Percentiles rank a stretch among this genome's conserved stretches.
Conservation (phyloP, 148 eudicot species). For the Tetragonia tetragonoides region DNA sequence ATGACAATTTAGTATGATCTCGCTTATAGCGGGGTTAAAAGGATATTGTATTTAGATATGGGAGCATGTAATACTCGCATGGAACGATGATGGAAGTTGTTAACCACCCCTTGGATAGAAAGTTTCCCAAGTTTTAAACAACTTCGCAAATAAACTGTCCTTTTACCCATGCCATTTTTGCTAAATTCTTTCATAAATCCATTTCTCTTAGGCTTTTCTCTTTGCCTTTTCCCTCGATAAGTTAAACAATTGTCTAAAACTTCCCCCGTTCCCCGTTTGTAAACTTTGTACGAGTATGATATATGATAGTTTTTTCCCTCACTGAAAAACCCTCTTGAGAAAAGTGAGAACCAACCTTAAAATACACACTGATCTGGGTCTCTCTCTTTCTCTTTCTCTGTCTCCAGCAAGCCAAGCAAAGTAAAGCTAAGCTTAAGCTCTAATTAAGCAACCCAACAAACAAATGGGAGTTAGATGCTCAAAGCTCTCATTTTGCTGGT, state of each 20-base stretch:
- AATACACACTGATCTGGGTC: slow-evolving; percentile 15
- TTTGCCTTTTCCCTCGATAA: slow-evolving; percentile 3
- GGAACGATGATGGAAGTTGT: no score
- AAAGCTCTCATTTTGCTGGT: slow-evolving; percentile 54
- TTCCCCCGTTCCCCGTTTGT: no score
- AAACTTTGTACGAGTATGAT: neutral
- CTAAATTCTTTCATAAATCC: neutral
- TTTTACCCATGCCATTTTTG: neutral
- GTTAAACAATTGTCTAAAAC: neutral
- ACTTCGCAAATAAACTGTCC: slow-evolving; percentile 1
- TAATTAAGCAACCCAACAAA: neutral
- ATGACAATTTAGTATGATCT: no score
- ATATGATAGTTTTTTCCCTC: neutral
- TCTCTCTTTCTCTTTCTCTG: slow-evolving; percentile 8
- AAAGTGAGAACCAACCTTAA: slow-evolving; percentile 21
- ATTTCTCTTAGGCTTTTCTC: neutral
- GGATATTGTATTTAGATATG: no score
- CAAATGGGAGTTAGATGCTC: slow-evolving; percentile 76
- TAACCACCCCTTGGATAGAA: neutral
- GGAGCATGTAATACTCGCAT: no score
- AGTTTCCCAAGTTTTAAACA: slow-evolving; percentile 5
- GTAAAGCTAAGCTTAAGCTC: neutral
- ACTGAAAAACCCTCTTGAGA: neutral
- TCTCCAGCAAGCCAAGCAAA: neutral
- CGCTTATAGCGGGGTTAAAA: no score